These are phyloP conservation scores for Beauveria varroae DNA, from an alignment of 2,329 filamentous ascomycete species.

Conservation along the genomic window DNA sequence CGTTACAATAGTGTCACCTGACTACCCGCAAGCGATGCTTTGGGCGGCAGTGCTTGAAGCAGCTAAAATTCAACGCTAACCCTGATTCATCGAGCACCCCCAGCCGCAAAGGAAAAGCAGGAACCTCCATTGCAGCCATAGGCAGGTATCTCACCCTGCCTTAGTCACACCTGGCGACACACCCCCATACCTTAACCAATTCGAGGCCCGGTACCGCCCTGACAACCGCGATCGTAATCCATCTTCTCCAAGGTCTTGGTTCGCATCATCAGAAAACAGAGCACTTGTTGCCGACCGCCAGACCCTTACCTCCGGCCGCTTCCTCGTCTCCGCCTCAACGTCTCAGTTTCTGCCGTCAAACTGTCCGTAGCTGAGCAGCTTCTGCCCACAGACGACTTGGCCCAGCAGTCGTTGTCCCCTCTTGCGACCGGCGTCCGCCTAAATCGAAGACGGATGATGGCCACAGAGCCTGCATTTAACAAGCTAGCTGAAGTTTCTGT, in stretches of 20 bases:
- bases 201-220: conserved; percentile 7
- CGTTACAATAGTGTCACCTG: conserved; percentile 9
- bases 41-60: conserved; percentile 2
- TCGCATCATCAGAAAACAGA: not conserved
- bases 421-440: conserved; percentile 25
- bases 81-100: conserved; percentile 10
- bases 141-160: conserved; percentile 10
- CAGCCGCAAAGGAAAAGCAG: conserved; percentile 9
- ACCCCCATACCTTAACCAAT: conserved; percentile 2
- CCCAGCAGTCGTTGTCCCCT: conserved; percentile 18
- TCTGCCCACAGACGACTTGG: conserved; percentile 17
- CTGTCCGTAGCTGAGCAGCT: not conserved
- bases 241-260: conserved; percentile 7
- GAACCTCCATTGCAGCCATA: conserved; percentile 9
- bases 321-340: not conserved
- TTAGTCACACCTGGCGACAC: conserved; percentile 12
- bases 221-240: not conserved
- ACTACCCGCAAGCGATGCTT: not conserved
- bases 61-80: conserved; percentile 4
- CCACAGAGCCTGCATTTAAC: conserved; percentile 51
- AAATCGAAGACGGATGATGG: conserved; percentile 52
- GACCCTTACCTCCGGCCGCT: not conserved
- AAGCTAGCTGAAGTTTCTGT: conserved; percentile 47
- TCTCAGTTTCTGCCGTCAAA: not conserved
- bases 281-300: not conserved